phyloP scores from a whole-genome alignment of 2,329 filamentous ascomycete genomes.

The Aspergillus oerlinghausenensis region DNA sequence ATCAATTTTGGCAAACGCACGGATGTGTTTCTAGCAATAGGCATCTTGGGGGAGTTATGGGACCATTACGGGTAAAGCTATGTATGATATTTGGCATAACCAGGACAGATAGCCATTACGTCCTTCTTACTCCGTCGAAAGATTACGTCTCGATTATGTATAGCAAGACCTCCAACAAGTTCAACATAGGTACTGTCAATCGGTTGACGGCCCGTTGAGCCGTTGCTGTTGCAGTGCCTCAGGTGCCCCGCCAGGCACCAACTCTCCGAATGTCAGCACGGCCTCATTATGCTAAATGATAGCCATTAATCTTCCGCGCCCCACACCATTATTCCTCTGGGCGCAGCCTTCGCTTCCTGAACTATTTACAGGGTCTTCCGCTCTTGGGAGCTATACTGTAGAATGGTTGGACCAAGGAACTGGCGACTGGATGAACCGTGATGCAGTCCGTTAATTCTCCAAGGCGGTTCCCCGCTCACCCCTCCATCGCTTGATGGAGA shows the following conservation, averaged over 20 bases:
- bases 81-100: neutral
- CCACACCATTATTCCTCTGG: neutral
- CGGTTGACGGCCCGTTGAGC: conserved; percentile 16
- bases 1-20: neutral
- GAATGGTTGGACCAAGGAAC: conserved; percentile 5
- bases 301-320: neutral
- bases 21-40: neutral
- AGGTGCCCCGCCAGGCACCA: conserved; percentile 3
- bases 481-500: conserved; percentile 5
- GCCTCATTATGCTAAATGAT: no score
- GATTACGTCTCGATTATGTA: neutral
- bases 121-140: neutral
- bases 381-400: neutral
- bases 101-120: neutral
- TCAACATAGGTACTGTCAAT: neutral
- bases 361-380: neutral
- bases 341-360: neutral
- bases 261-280: no score
- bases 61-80: neutral
- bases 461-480: conserved; percentile 6
- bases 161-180: neutral
- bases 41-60: neutral
- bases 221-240: conserved; percentile 3
- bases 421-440: neutral
- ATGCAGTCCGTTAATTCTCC: neutral